Conservation (phyloP, 306 rosid species). For the Citrullus colocynthis region DNA sequence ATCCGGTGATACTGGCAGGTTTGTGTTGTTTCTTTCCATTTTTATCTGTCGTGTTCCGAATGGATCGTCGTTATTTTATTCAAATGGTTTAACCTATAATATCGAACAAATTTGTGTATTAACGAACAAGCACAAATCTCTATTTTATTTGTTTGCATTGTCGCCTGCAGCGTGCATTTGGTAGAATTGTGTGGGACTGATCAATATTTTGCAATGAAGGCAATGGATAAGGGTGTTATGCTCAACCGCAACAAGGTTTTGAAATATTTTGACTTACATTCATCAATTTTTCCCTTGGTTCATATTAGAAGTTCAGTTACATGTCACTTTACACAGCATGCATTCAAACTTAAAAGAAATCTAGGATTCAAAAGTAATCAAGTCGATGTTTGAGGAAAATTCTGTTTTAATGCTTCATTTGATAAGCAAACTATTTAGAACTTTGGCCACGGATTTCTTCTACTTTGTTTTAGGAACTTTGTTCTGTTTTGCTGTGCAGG, state of each 20-base stretch:
- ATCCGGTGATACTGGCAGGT: constrained; percentile 97
- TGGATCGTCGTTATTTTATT: background rate
- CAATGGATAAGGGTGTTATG: constrained; percentile 88
- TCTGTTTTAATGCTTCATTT: background rate
- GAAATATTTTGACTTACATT: background rate
- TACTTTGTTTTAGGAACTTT: constrained; percentile 1
- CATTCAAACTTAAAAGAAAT: too few species aligned
- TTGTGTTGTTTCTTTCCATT: background rate
- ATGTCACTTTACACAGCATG: background rate
- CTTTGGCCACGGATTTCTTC: constrained; percentile 3
- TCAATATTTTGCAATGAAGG: constrained; percentile 81
- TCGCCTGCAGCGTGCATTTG: constrained; percentile 63
- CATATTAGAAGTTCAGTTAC: background rate
- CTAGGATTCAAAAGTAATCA: too few species aligned
- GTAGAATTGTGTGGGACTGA: constrained; percentile 76
- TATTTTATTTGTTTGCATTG: background rate
- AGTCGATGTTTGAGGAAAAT: too few species aligned
- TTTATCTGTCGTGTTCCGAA: background rate
- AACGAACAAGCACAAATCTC: background rate
- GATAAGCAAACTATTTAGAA: background rate
- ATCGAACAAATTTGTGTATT: background rate
- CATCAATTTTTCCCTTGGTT: background rate
- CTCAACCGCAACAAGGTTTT: constrained; percentile 90
- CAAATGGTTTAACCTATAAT: background rate
- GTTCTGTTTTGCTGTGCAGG: constrained; percentile 33